Evolutionary conservation across 2,329 filamentous ascomycete species (phyloP), one percentile per base, ranked within the genome.

Genomic region (Dichotomopilus funicola): DNA sequence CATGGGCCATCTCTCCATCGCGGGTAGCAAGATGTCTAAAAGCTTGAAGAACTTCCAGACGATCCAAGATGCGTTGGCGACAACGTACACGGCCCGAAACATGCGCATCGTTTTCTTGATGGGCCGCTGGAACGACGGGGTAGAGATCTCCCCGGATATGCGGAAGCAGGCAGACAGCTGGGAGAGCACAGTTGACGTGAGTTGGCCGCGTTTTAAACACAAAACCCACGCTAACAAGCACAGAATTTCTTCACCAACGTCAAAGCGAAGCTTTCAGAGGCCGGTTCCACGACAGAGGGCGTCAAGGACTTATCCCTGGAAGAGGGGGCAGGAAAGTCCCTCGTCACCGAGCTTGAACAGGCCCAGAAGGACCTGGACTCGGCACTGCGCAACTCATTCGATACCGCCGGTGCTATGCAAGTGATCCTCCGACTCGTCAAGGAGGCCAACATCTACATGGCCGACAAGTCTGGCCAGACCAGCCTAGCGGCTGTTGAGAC

Each of bases 31-130:
- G 71, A 97, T 97, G 92, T 92, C 87, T 55, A 97, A 97, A 71
- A 90, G 85, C 12, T 73, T 97, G 55, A 96, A 97, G 75, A 97
- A 96, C 70, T 96, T 96, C 71, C 90, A 90, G 42, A 96, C 92
- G 0, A 95, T 97, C 59, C 81, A 89, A 35, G 88, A 95, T 68
- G 91, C 91, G 0, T 74, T 97, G 6, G 73, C 72, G 9, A 79
- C 75, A 1, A 77, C 72, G 9, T 96, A 89, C 77, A 94, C 89
- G 0, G 78, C 91, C 0, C 79, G 92, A 57, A 85, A 84, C 54
- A 79, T 96, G 73, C 82, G 92, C 46, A 87, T 95, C 52, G 87
- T 94, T 12, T 96, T 96, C 72, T 72, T 97, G 46, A 81, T 95
- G 63, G 90, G 91, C 45, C 83, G 83, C 49, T 97, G 92, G 91